Base-by-base conservation (phyloP, 2,329 filamentous ascomycete species). In the Diaporthe helianthi region DNA sequence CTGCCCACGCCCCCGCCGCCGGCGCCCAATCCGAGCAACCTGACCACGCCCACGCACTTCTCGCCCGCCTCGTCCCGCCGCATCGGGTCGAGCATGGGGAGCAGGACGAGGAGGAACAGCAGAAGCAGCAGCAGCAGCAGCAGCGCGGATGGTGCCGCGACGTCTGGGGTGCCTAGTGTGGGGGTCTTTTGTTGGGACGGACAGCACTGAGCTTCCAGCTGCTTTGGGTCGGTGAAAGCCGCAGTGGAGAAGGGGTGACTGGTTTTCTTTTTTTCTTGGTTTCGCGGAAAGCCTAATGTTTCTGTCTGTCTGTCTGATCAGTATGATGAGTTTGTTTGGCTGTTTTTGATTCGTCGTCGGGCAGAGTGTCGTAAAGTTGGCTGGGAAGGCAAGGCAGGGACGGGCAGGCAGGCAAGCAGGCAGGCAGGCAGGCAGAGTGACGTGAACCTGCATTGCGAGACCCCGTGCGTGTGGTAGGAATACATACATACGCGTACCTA, bases 1-100 rank as follows among this genome's bases (percentile, higher is more conserved):
- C 12, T 19, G 24, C 17, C 36, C 13, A 55, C 24, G 22, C 17
- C 36, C 8, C 69, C 69, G 4, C 69, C 69, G 4, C 55, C 69
- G 15, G 33, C 69, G 0, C 69, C 69, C 8, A 38, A 60, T 49
- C 55, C 54, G 9, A 71, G 69, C 54, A 71, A 71, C 47, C 38
- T 71, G 63, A 71, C 69, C 33, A 71, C 69, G 22, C 69, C 69
- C 6, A 71, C 67, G 3, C 33, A 60, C 8, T 70, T 70, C 33
- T 70, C 69, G 38, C 69, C 55, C 26, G 69, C 65, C 9, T 31
- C 69, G 12, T 68, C 65, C n/a, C 53, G 64, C 24, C 69, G 54
- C 38, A 68, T 55, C 24, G 69, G 65, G 19, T 70, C 65, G 13
- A 68, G 55, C 26, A 24, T 54, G 22, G 49, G 52, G n/a, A 44